These are phyloP conservation scores for Phlyctochytrium bullatum DNA, from an alignment of 192 early-diverging fungal species.

Conservation along the genomic window DNA sequence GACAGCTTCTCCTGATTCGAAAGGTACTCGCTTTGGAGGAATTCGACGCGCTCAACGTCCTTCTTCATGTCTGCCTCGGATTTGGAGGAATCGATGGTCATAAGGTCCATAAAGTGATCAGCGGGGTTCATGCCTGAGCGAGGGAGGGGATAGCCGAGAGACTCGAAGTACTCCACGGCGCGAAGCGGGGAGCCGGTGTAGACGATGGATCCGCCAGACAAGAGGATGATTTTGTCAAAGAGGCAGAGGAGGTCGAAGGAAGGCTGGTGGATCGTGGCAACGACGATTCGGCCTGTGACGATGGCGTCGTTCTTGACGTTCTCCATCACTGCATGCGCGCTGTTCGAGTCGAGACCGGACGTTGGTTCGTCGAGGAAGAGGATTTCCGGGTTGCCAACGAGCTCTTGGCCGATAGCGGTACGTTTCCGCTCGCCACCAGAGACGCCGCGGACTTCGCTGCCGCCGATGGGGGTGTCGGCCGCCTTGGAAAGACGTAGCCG, in stretches of 20 bases:
- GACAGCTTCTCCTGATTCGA: neutral
- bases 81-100: neutral
- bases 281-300: constrained; percentile 41
- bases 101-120: constrained; percentile 13
- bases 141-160: constrained; percentile 38
- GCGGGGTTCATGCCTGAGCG: constrained; percentile 44
- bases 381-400: constrained; percentile 59
- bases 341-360: constrained; percentile 63
- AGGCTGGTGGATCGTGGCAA: constrained; percentile 87
- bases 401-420: constrained; percentile 65
- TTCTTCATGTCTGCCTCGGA: neutral
- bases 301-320: constrained; percentile 28
- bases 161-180: constrained; percentile 38
- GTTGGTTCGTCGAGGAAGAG: constrained; percentile 45
- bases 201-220: constrained; percentile 60
- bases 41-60: neutral
- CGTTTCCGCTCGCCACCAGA: constrained; percentile 81
- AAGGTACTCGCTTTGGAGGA: neutral
- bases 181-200: constrained; percentile 32
- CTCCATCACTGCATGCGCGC: constrained; percentile 58
- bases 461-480: constrained; percentile 31
- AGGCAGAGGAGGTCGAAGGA: constrained; percentile 43
- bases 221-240: constrained; percentile 73
- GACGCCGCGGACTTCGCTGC: constrained; percentile 44
- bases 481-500: constrained; percentile 36